phyloP scores from a whole-genome alignment of 2,329 filamentous ascomycete genomes.

The Nothopassalora personata region DNA sequence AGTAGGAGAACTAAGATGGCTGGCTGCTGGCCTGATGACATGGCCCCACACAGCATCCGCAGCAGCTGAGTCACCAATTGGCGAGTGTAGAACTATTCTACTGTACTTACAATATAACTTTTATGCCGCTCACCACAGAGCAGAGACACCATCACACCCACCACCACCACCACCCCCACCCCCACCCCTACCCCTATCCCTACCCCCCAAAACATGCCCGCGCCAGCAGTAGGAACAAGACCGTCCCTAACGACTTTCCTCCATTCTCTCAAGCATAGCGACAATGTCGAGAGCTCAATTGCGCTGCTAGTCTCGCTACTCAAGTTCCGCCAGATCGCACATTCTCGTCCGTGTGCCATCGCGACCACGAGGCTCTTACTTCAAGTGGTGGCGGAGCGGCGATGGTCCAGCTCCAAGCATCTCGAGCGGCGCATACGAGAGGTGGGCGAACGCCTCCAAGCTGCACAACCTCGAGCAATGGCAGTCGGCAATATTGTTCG shows the following conservation, averaged over 20 bases:
- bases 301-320: constrained; percentile 80
- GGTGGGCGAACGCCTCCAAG: constrained; percentile 70
- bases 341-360: constrained; percentile 81
- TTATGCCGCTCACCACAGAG: neutral
- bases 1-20: too few relatives aligned
- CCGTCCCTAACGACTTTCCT: constrained; percentile 65
- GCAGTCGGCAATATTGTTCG: constrained; percentile 92
- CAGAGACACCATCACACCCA: neutral
- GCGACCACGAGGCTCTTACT: constrained; percentile 86
- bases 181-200: too few relatives aligned
- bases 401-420: constrained; percentile 69
- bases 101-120: neutral
- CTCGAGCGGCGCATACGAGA: constrained; percentile 75
- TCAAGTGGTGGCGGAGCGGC: constrained; percentile 76
- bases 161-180: too few relatives aligned
- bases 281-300: constrained; percentile 68
- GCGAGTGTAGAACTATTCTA: neutral
- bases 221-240: neutral
- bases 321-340: constrained; percentile 83
- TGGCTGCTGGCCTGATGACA: neutral
- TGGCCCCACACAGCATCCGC: neutral
- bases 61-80: neutral
- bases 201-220: neutral
- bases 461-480: constrained; percentile 83
- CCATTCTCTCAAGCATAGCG: constrained; percentile 68